Evolutionary conservation across 345 rosid species (phyloP), one percentile per base, ranked within the genome.

Genomic region (Acer saccharum): DNA sequence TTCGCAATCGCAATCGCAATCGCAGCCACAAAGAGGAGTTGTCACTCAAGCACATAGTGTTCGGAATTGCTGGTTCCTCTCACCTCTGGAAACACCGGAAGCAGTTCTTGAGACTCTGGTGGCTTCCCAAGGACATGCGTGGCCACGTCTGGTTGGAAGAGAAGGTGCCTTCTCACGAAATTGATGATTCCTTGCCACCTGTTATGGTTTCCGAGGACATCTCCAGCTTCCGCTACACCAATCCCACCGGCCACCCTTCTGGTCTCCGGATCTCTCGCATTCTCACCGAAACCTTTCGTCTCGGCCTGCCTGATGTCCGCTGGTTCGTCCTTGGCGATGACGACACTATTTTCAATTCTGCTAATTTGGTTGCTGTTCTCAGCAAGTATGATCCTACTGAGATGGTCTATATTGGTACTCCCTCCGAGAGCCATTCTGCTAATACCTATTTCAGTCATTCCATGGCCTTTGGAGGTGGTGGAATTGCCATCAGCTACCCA

Each of bases 401-500:
- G 84, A 92, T 95, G 98, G 84, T 90, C 7, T 95, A 95, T 76
- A 71, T 95, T n/a, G 98, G 98, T 20, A 82, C 81, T 32, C 89
- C 98, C 0, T 93, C 98, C 0, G 99, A 95, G 84, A 92, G 97
- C 67, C 99, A 95, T 84, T 95, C 98, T 3, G 96, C 98, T 8
- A 95, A 93, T 68, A 80, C 91, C 4, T 92, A 90, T 78, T 95
- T 95, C 78, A 90, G 98, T 78, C 95, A 92, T 72, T 84, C 86
- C 8, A 95, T 95, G 99, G 99, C 94, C 2, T 95, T 84, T 72
- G 99, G 99, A n/a, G 99, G 99, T 16, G 98, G 96, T 1, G 99
- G 98, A 44, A 92, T 95, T 23, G 99, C 99, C 63, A 90, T 95
- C 12, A 93, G 95, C 71, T 90, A 90, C 72, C 92, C 98, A 27